Evolutionary conservation across 2,329 filamentous ascomycete species (phyloP), one percentile per base, ranked within the genome.

Genomic region (Botrytis elliptica): DNA sequence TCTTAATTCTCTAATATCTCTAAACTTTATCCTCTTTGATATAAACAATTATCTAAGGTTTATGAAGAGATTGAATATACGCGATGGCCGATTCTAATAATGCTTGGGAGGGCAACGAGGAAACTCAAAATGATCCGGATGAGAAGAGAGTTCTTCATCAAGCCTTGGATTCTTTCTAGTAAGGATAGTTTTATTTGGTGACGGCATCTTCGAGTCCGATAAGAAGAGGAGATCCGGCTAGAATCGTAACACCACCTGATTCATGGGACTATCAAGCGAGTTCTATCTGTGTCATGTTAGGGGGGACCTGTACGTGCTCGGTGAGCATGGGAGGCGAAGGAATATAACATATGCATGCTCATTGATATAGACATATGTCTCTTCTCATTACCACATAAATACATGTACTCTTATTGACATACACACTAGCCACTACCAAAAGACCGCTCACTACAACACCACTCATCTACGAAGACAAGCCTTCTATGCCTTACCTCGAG

Each of bases 131-230:
- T 49, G 94, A 98, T 79, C 89, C 91, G 0, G 94, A 97, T 76
- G 95, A 99, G 83, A 86, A 90, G 67, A 87, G 87, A 75, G 94
- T 97, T 67, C 87, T 98, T 16, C 93, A 93, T 82, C 91, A 90
- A 69, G 91, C 94, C 3, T 84, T 98, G 71, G 94, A 97, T 84
- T 98, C 95, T 18, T 98, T 96, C 83, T 88, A 91, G 94, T 97
- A 86, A 83, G 91, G 87, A 55, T 55, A 29, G 46, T 25, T 67
- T 33, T 69, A 44, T 69, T 33, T 69, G 6, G 18, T 69, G 36
- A 22, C 18, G 20, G n/a, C n/a, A 57, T 25, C 6, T 5, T n/a
- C 3, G 7, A 33, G n/a, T 25, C 52, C 22, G 18, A 57, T 20
- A 57, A 33, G 12, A 57, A 10, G 18, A 2, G 20, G 44, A 42